Base-by-base conservation (phyloP, 75 land plant genomes). In the Selaginella tamariscina region DNA sequence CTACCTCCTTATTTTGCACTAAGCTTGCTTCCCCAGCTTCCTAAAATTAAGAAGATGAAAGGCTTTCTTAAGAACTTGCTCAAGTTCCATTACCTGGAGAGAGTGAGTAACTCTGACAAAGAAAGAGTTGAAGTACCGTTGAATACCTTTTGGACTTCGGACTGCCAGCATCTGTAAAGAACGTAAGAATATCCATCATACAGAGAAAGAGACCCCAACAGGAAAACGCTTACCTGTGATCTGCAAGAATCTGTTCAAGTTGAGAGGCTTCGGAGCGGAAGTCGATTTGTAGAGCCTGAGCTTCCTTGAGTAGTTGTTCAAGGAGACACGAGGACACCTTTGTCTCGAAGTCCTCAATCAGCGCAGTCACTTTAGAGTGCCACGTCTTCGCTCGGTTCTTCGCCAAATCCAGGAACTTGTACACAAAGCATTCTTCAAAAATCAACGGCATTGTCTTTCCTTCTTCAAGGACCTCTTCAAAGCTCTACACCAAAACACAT, bases 1-100 rank as follows among this genome's bases (percentile, higher is more conserved):
- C 68, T 33, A 49, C 55, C 68, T 71, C 73, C 29, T 65, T 72
- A 66, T 49, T 64, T 27, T 64, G 33, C 33, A 75, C 44, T 30
- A 29, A 27, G 23, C 69, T 71, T 1, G 78, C 62, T 2, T 57
- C 67, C 11, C 68, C 65, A 55, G 39, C 68, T 55, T 56, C 73
- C 78, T 75, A 68, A 27, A 32, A 29, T 30, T 26, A 67, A 33
- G 26, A 24, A 8, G 54, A 68, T 44, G 15, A 39, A 39, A 39
- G 5, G 49, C 15, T 39, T 39, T 15, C 49, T 39, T 39, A 39
- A 39, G 15, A 5, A 15, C 15, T 39, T 39, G 11, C 49, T 39
- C 15, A 39, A 39, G 5, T 39, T 39, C 8, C 15, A 9, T 22
- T 24, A 68, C 70, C 70, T 49, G 70, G 54, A 68, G 24, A 1